These are phyloP conservation scores for Wickerhamiella allomyrinae DNA, from an alignment of 805 yeast species.

Conservation along the genomic window DNA sequence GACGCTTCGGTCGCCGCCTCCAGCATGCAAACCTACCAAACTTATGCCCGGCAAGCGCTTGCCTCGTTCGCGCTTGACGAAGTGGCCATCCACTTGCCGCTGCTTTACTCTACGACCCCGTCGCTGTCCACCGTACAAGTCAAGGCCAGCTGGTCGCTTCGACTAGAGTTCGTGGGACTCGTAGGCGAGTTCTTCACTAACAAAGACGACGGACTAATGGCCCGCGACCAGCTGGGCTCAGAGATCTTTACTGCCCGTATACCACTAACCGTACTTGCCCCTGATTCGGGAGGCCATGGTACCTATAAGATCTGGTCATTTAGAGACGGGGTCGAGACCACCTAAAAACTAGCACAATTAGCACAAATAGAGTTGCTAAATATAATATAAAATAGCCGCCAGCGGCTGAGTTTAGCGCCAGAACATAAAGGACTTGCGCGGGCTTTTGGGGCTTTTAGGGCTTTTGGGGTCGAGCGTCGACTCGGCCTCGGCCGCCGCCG, in stretches of 20 bases:
- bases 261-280: conserved; percentile 16
- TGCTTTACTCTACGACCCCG: conserved; percentile 13
- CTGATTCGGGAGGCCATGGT: conserved; percentile 10
- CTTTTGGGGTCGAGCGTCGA: background rate
- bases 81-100: conserved; percentile 14
- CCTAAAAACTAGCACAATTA: background rate
- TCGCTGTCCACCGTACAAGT: conserved; percentile 13
- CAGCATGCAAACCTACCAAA: conserved; percentile 13
- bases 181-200: conserved; percentile 12
- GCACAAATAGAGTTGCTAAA: background rate
- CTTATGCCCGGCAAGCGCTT: conserved; percentile 12
- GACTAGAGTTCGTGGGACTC: conserved; percentile 14
- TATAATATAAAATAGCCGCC: background rate
- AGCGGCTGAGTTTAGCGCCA: background rate
- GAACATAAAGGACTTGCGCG: background rate
- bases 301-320: conserved; percentile 14
- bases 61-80: conserved; percentile 11
- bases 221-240: conserved; percentile 14
- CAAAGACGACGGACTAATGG: conserved; percentile 11
- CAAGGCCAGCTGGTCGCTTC: conserved; percentile 14
- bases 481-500: no score
- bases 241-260: conserved; percentile 15
- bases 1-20: conserved; percentile 18
- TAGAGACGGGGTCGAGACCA: background rate
- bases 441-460: background rate